Evolutionary conservation across 75 land plant genomes (phyloP), one percentile per base, ranked within the genome.

Genomic region (Ceratopteris richardii): DNA sequence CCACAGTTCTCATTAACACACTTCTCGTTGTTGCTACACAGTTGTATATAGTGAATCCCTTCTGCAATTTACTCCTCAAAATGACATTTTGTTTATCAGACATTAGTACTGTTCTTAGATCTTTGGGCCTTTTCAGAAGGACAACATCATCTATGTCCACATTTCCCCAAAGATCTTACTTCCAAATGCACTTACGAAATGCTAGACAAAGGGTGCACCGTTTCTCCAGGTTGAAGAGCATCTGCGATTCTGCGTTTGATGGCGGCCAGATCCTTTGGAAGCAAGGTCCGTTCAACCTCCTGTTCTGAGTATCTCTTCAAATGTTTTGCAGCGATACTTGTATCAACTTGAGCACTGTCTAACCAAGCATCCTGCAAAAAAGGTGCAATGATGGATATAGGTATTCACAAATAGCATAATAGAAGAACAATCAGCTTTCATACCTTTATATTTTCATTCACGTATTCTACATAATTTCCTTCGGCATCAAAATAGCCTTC

Each of bases 381-480:
- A 33, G 9, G 9, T 33, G 37, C 9, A 9, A 17, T 26, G 58
- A 39, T 39, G 24, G n/a, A 57, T 19, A 51, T 31, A 36, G 42
- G 28, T 18, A 46, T 23, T 50, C 57, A 56, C 12, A 55, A 53
- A 64, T 53, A 2, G 3, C 10, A 22, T 17, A 3, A 54, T 4
- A 54, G 23, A 2, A 30, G 23, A 54, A 16, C 6, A 27, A 54
- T 7, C 23, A 6, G 3, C 50, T 18, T 18, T 14, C 48, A 39
- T 44, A 92, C 95, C 97, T 84, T 84, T 9, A 67, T 63, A 50
- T 84, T 77, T 5, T 75, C 69, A 29, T 60, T 61, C 12, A 64
- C 68, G 62, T 93, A 93, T 70, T 93, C 98, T 42, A 93, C 98
- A 72, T 73, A 93, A 69, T 93, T 88, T 29, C 95, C 95, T 33